Evolutionary conservation across 2,329 filamentous ascomycete species (phyloP).

Genomic region (Exophiala lecanii-corni): DNA sequence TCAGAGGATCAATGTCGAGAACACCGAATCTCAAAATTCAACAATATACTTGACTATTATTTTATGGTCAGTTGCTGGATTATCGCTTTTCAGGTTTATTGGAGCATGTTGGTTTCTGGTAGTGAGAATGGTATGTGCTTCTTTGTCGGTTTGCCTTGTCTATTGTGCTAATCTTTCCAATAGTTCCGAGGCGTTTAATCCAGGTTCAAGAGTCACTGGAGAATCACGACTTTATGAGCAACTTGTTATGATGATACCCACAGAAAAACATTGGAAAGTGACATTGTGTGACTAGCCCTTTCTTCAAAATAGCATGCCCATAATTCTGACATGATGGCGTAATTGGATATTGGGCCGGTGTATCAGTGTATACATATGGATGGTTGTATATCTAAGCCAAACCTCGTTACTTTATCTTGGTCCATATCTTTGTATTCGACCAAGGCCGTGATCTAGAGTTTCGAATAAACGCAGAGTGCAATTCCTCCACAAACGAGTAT

Average conservation of each 20-base stretch:
- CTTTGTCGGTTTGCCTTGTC: neutral
- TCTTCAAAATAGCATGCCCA: too few relatives aligned
- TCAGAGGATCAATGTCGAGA: constrained; percentile 53
- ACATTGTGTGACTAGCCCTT: too few relatives aligned
- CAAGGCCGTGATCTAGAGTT: constrained; percentile 24
- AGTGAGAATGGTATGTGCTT: constrained; percentile 69
- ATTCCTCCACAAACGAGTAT: constrained; percentile 72
- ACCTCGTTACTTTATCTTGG: too few relatives aligned
- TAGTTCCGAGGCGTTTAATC: constrained; percentile 48
- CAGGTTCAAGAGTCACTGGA: neutral
- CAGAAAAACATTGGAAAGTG: too few relatives aligned
- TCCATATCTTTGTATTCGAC: too few relatives aligned
- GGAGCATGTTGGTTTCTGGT: constrained; percentile 91
- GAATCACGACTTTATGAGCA: neutral
- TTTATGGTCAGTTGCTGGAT: constrained; percentile 79
- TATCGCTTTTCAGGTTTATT: constrained; percentile 81
- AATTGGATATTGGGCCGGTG: too few relatives aligned
- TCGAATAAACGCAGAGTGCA: constrained; percentile 69
- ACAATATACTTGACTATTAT: constrained; percentile 83
- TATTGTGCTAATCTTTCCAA: neutral
- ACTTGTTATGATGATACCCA: neutral
- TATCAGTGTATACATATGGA: too few relatives aligned
- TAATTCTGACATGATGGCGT: too few relatives aligned
- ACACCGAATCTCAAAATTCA: constrained; percentile 46
- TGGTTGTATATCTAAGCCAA: too few relatives aligned